Base-by-base conservation (phyloP, 768 basidiomycete genomes). In the Lentinula boryana region DNA sequence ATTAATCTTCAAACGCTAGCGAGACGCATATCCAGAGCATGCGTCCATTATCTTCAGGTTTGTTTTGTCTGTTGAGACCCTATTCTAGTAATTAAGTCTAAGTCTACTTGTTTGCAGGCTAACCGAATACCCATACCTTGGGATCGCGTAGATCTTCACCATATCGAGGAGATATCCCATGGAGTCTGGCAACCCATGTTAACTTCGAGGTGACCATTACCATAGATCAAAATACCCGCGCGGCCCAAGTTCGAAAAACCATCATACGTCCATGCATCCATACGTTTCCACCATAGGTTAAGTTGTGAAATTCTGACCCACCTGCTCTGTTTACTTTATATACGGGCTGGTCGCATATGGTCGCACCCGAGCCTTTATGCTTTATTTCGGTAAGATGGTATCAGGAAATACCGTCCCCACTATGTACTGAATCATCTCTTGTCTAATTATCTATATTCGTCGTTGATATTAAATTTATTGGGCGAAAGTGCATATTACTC, bases 101-200 rank as follows among this genome's bases (percentile, higher is more conserved):
- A 68, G 54, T 38, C 60, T 40, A n/a, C 31, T 31, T 53, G 51
- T 64, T 35, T 51, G 51, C 65, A 90, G 88, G 79, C 84, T 8
- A 88, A 89, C 69, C 78, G 81, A 60, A 84, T 90, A 66, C 87
- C 87, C 27, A 79, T 89, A 62, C 78, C 80, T 18, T 86, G 84
- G 84, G 83, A 88, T 70, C 80, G 83, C 58, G 82, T 90, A 40
- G 78, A 85, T 60, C 77, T 91, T 53, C 86, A 87, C 69, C 83
- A 88, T 65, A 75, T 91, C 63, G 88, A 90, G 71, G 88, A 89
- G 70, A 73, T 85, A 27, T 73, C 82, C 0, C 78, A 82, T 63
- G 88, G 88, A 61, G 80, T 83, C 56, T 91, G 88, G 88, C 86
- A 87, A 68, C 87, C 88, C 46, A 86, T 88, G 80, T 72, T 84